Evolutionary conservation across 2,329 filamentous ascomycete genomes (phyloP), one percentile per base, ranked within the genome.

Genomic region (Diatrype stigma): DNA sequence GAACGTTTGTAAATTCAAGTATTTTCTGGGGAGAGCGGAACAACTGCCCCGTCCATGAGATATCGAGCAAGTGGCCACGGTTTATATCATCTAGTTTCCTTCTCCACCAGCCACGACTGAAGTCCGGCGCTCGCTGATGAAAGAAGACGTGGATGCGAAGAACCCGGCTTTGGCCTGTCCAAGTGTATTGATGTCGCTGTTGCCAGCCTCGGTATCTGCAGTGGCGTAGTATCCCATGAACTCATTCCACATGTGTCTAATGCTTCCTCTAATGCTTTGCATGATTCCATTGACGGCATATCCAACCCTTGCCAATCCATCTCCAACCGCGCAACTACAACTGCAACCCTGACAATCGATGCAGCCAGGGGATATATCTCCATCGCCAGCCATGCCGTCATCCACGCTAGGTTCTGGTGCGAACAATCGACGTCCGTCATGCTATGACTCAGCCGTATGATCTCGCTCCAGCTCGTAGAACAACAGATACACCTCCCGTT

Each of bases 401-500:
- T 19, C 14, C 2, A 12, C 17, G 21, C n/a, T 16, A 44, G 40
- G 26, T n/a, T 4, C 40, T n/a, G 22, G 22, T 5, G 21, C 32
- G 8, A 17, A 21, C 14, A 47, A 37, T 22, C 17, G 28, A 21
- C 21, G 30, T 32, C 16, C n/a, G 38, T 32, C 51, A 19, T 45
- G 34, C 47, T 50, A 57, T 44, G 55, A 57, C 47, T 55, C 55
- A 42, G 64, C 56, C 58, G 56, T 48, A 42, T 53, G 56, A 53
- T 71, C 69, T 59, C 76, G 77, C 57, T 93, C 88, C 61, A 96
- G 73, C 74, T 97, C 93, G 70, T 99, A 99, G 69, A 99, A 99
- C 47, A 99, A 71, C 66, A 99, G 74, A 68, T 99, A 99, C 1
- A 97, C 93, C 70, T 99, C 94, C 62, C 86, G 87, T 71, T 96